Evolutionary conservation across 2,329 filamentous ascomycete genomes (phyloP).

Genomic region (Emergomyces africanus): DNA sequence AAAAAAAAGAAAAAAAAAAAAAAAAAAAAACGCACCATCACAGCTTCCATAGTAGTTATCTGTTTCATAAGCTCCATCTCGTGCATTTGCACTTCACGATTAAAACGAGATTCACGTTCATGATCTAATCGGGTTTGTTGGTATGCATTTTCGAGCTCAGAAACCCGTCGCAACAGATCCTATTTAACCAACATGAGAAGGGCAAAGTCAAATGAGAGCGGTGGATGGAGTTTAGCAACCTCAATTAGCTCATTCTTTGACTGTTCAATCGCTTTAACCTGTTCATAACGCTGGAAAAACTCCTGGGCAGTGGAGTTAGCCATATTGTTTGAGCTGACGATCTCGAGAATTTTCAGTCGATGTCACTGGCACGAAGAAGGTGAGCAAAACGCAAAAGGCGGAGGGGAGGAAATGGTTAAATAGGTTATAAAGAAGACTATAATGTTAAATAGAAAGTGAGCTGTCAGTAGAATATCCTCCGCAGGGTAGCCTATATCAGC

Average conservation of each 20-base stretch:
- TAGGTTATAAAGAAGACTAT: background rate
- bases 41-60: constrained; percentile 30
- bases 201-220: background rate
- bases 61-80: constrained; percentile 37
- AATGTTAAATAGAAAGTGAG: background rate
- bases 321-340: constrained; percentile 4
- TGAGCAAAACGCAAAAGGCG: background rate
- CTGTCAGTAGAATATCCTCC: background rate
- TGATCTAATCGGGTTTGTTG: constrained; percentile 34
- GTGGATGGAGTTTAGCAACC: constrained; percentile 17
- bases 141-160: constrained; percentile 32
- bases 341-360: background rate
- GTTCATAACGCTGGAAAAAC: constrained; percentile 32
- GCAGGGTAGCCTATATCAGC: background rate
- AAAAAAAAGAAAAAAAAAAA: too few species aligned
- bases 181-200: constrained; percentile 12
- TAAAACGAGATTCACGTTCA: constrained; percentile 36
- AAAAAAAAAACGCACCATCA: constrained; percentile 29
- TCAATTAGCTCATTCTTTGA: constrained; percentile 37
- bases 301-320: constrained; percentile 21
- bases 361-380: background rate
- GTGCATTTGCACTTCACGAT: constrained; percentile 35
- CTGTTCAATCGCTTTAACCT: constrained; percentile 32
- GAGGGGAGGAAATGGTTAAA: background rate
- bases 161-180: constrained; percentile 35